Base-by-base conservation (phyloP, 345 rosid genomes). In the Gossypium longicalyx region DNA sequence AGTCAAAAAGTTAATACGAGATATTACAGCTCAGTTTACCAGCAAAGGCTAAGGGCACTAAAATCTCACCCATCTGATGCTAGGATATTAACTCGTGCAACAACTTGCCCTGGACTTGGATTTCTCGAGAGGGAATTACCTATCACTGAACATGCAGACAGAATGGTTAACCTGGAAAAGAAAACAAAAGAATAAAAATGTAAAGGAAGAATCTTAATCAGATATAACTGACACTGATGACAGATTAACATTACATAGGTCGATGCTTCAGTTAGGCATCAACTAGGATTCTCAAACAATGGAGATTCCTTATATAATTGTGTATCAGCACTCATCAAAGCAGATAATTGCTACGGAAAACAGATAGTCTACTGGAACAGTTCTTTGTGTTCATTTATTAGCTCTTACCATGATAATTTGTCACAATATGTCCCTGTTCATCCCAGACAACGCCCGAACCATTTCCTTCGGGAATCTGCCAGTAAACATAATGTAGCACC, bases 381-480 rank as follows among this genome's bases (percentile, higher is more conserved):
- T 53, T 48, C 23, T 68, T 52, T 19, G 12, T 27, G 34, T 49
- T 58, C 52, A 12, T 56, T 20, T 45, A 9, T 41, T 52, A 80
- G 85, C 9, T 80, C 86, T 83, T 87, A 92, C 98, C 98, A 57
- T 94, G 98, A 85, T 89, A 94, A 80, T 94, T 94, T 49, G 98
- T 94, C 57, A 94, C 95, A 68, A 94, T 86, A 77, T 94, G 97
- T 72, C 98, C 98, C 61, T 85, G 77, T 74, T 67, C 87, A 83
- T 91, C 90, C 98, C 98, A 94, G 58, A 94, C 97, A 19, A 92
- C 97, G 43, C 98, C 98, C n/a, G 97, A 94, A 59, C 98, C 98
- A 80, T 94, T 94, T 82, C 98, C 98, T 87, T 94, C 98, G 2
- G 97, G 98, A 83, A 94, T 82, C 98, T 94, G 85, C 45, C 9